Evolutionary conservation across 2,329 filamentous ascomycete genomes (phyloP).

Genomic region (Talaromyces sp.): DNA sequence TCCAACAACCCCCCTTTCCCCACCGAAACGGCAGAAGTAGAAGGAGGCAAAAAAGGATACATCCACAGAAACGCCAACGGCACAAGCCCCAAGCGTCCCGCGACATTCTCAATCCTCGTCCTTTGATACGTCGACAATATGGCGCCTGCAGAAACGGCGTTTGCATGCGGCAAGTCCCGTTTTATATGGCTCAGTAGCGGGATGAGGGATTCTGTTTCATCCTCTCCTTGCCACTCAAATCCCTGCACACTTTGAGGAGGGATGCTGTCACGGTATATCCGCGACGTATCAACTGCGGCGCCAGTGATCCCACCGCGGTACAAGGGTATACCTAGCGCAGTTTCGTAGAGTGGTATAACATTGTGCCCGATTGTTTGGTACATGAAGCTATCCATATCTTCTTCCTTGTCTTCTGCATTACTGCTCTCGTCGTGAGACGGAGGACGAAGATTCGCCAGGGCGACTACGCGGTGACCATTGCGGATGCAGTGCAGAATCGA

Average conservation of each 20-base stretch:
- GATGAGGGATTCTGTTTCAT: constrained; percentile 72
- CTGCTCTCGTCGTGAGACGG: constrained; percentile 20
- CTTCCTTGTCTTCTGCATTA: constrained; percentile 30
- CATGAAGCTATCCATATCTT: constrained; percentile 88
- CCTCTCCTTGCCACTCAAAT: neutral
- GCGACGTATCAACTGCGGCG: constrained; percentile 63
- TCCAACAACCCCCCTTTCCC: constrained; percentile 55
- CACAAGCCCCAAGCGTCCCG: constrained; percentile 73
- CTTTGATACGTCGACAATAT: constrained; percentile 95
- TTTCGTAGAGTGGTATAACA: constrained; percentile 78
- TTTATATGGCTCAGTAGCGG: constrained; percentile 68
- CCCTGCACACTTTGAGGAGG: neutral
- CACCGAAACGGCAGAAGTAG: neutral
- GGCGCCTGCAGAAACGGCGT: constrained; percentile 84
- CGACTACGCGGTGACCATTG: constrained; percentile 80
- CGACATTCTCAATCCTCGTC: constrained; percentile 90
- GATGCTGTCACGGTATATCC: constrained; percentile 60
- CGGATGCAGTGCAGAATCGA: constrained; percentile 84
- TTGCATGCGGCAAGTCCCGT: constrained; percentile 69
- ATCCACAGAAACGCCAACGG: constrained; percentile 92
- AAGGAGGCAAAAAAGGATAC: constrained; percentile 68
- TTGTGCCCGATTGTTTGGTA: constrained; percentile 95
- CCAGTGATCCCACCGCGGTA: constrained; percentile 77
- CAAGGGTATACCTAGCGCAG: constrained; percentile 74
- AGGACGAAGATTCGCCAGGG: constrained; percentile 84